Conservation (phyloP, 495 filamentous ascomycete genomes). For the Xylaria castorea region DNA sequence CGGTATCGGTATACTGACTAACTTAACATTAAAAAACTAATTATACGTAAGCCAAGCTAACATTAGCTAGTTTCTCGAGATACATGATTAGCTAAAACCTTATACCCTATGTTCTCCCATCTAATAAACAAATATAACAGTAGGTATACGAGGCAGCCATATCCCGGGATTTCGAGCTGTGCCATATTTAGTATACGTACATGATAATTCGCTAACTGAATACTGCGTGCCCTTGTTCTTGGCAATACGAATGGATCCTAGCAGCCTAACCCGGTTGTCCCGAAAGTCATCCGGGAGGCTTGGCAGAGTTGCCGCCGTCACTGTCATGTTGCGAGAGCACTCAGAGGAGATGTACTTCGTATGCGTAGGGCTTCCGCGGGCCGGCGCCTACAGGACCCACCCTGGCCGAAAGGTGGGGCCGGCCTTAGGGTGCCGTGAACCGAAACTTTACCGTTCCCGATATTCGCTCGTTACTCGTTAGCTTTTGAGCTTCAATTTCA, state of each 20-base stretch:
- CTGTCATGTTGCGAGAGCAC: too few species aligned
- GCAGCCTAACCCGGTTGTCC: neutral
- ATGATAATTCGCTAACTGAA: neutral
- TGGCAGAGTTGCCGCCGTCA: neutral
- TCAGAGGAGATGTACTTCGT: too few species aligned
- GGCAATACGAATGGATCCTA: neutral
- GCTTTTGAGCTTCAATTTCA: neutral
- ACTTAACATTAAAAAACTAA: too few species aligned
- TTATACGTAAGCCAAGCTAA: neutral
- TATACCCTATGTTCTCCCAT: neutral
- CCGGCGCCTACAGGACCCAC: neutral
- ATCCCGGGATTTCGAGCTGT: neutral
- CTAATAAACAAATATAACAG: neutral
- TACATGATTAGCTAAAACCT: neutral
- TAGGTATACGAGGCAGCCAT: neutral
- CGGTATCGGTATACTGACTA: too few species aligned
- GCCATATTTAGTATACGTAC: neutral
- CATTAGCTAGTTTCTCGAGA: neutral
- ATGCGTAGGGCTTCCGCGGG: too few species aligned
- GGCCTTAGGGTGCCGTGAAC: neutral
- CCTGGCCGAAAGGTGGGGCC: neutral
- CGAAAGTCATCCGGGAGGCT: neutral
- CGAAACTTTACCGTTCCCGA: neutral
- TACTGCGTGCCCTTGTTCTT: neutral
- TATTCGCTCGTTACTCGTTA: neutral